These are phyloP conservation scores for Aspergillus fumigatiaffinis DNA, from an alignment of 2,329 filamentous ascomycete species.

Conservation along the genomic window DNA sequence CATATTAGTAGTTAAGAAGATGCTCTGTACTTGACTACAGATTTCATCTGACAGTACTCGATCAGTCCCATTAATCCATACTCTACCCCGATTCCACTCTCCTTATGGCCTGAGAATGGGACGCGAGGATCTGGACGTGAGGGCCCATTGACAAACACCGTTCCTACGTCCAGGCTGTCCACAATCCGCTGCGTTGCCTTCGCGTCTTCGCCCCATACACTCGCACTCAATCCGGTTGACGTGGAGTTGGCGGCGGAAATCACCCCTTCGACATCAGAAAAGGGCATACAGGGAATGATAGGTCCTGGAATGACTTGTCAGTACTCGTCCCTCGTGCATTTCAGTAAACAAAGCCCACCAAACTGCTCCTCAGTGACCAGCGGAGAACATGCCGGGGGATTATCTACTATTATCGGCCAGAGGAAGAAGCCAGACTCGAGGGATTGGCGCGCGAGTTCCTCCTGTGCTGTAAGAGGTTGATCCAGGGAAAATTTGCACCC, in stretches of 20 bases:
- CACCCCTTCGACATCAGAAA: conserved; percentile 56
- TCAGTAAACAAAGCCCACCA: conserved; percentile 24
- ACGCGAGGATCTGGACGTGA: conserved; percentile 14
- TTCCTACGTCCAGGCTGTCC: conserved; percentile 51
- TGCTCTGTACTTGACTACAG: background rate
- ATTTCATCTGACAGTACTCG: conserved; percentile 23
- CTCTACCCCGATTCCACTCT: conserved; percentile 48
- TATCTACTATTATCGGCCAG: conserved; percentile 53
- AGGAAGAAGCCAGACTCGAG: conserved; percentile 50
- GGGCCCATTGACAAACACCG: conserved; percentile 53
- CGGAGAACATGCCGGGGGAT: conserved; percentile 50
- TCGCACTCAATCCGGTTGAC: conserved; percentile 51
- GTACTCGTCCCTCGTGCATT: rapidly evolving
- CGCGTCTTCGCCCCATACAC: conserved; percentile 54
- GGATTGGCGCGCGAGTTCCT: conserved; percentile 34
- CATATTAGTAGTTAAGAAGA: background rate
- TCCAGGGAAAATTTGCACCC: too few relatives aligned
- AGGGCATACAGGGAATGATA: conserved; percentile 58
- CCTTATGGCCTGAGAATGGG: conserved; percentile 47
- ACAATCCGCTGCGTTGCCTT: conserved; percentile 50
- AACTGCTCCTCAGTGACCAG: conserved; percentile 58
- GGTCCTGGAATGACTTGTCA: conserved; percentile 30
- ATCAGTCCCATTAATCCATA: conserved; percentile 35
- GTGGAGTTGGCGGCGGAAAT: conserved; percentile 51
- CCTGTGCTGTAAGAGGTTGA: too few relatives aligned